These are phyloP conservation scores for Aspergillus floridensis DNA, from an alignment of 2,329 filamentous ascomycete species.

Conservation along the genomic window DNA sequence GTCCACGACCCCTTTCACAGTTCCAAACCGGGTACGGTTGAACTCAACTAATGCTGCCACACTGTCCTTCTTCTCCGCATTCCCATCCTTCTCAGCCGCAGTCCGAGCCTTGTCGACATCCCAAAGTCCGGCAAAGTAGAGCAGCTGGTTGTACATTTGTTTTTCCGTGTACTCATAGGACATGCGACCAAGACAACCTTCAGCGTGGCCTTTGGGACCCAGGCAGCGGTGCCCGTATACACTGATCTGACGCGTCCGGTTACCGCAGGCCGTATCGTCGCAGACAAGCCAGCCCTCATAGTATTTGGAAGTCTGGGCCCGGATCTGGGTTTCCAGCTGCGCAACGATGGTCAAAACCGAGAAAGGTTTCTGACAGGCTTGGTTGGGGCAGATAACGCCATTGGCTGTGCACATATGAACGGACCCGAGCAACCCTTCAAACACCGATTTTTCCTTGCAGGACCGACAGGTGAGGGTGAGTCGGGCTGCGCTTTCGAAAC, in stretches of 20 bases:
- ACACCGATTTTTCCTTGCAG: slow-evolving; percentile 70
- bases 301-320: slow-evolving; percentile 74
- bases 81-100: slow-evolving; percentile 50
- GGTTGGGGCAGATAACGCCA: slow-evolving; percentile 68
- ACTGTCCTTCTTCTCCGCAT: slow-evolving; percentile 60
- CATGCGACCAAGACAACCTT: slow-evolving; percentile 85
- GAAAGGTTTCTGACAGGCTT: slow-evolving; percentile 63
- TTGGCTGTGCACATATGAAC: slow-evolving; percentile 64
- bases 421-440: slow-evolving; percentile 68
- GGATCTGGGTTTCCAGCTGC: slow-evolving; percentile 82
- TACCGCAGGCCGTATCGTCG: slow-evolving; percentile 82
- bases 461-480: slow-evolving; percentile 75
- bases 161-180: slow-evolving; percentile 83
- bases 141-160: slow-evolving; percentile 87
- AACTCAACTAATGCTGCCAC: slow-evolving; percentile 72
- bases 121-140: slow-evolving; percentile 82
- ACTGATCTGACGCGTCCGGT: slow-evolving; percentile 83
- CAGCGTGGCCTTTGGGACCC: slow-evolving; percentile 78
- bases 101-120: slow-evolving; percentile 78
- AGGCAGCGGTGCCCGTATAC: slow-evolving; percentile 90
- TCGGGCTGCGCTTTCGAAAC: slow-evolving; percentile 77
- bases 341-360: slow-evolving; percentile 73
- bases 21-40: slow-evolving; percentile 76
- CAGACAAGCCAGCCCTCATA: slow-evolving; percentile 92
- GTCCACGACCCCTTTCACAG: slow-evolving; percentile 73